Percentiles rank a stretch among this genome's conserved stretches.
phyloP scores from a whole-genome alignment of 441 rosid species.

The Gossypium schwendimanii region DNA sequence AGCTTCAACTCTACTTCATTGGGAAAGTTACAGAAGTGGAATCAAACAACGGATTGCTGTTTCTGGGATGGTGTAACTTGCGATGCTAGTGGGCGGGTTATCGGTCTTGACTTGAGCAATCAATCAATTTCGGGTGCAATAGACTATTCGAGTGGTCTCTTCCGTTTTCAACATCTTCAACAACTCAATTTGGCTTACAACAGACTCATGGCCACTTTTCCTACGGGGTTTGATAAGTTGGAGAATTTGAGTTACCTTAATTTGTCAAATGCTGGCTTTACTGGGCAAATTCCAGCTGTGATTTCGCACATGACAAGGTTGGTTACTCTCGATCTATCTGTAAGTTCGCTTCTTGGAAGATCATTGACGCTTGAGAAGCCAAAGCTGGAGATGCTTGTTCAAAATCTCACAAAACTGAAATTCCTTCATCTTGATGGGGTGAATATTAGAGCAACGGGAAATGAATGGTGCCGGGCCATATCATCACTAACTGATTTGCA shows the following conservation, averaged over 20 bases:
- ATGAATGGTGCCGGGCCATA: no score
- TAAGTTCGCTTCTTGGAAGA: no score
- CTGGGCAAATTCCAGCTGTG: slow-evolving; percentile 28
- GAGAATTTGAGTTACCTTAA: slow-evolving; percentile 25
- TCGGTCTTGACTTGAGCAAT: slow-evolving; percentile 30
- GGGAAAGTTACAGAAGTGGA: slow-evolving; percentile 26
- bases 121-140: slow-evolving; percentile 25
- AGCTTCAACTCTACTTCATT: slow-evolving; percentile 10
- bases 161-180: slow-evolving; percentile 26
- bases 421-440: no score
- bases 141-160: slow-evolving; percentile 20
- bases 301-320: no score
- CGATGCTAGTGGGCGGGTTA: slow-evolving; percentile 21
- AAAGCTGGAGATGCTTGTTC: no score
- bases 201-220: slow-evolving; percentile 9
- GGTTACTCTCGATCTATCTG: no score
- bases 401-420: no score
- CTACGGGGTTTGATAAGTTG: slow-evolving; percentile 20
- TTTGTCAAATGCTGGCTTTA: slow-evolving; percentile 33
- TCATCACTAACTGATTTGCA: no score
- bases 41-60: slow-evolving; percentile 14
- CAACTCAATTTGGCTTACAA: slow-evolving; percentile 36
- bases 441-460: no score
- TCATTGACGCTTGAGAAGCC: no score
- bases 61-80: slow-evolving; percentile 38